phyloP scores from a whole-genome alignment of 1,284 basidiomycete species.

The Pseudomicrostroma phylloplanum region DNA sequence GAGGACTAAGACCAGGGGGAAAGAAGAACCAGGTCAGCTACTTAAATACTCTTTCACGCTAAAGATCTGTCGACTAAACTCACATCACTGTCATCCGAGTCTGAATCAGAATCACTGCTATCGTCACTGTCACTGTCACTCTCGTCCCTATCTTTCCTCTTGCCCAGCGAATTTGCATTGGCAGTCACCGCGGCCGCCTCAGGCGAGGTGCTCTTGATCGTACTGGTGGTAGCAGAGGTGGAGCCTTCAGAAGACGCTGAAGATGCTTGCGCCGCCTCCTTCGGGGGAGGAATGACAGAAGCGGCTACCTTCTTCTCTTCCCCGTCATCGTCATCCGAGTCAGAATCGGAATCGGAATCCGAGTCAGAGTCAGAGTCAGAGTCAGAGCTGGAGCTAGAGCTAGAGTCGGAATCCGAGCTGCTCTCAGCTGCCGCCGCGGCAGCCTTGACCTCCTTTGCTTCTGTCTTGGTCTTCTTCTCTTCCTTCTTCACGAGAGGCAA shows the following conservation, averaged over 20 bases:
- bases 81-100: conserved; percentile 21
- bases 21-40: neutral
- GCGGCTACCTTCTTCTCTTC: neutral
- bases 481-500: neutral
- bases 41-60: neutral
- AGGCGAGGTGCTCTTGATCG: conserved; percentile 2
- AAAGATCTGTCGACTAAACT: conserved; percentile 7
- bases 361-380: neutral
- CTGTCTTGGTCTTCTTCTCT: no score
- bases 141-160: conserved; percentile 2
- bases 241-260: neutral
- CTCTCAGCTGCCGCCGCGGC: conserved; percentile 1
- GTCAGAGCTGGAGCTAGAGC: neutral
- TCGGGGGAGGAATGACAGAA: no score
- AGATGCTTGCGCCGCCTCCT: no score
- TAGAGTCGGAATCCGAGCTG: neutral
- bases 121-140: conserved; percentile 6
- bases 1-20: neutral
- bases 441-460: neutral
- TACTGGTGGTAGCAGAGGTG: neutral
- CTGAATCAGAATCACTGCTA: conserved; percentile 15
- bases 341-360: neutral
- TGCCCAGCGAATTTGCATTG: neutral
- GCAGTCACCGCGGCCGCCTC: neutral
- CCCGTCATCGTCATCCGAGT: conserved; percentile 1